Base-by-base conservation (phyloP, 73 alveolate genomes). In the Paramecium caudatum region DNA sequence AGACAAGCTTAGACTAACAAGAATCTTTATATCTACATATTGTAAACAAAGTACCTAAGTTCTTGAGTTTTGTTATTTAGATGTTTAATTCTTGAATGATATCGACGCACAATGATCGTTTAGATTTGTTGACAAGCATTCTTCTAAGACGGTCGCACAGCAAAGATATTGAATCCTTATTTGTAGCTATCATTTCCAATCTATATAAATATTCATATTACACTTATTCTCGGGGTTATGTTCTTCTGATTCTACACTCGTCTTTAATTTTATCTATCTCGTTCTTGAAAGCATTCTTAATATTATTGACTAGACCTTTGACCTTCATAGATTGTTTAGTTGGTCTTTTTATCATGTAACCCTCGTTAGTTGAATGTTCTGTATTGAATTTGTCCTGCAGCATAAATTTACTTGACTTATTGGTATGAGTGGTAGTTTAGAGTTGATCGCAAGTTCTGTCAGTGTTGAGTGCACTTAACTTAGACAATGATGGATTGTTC, bases 321-420 rank as follows among this genome's bases (percentile, higher is more conserved):
- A 50, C 30, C 17, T 50, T 50, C 30, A 23, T 50, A 17, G 74
- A 0, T 15, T 4, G 9, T 1, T 33, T 15, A 50, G 21, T 50
- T n/a, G 74, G 30, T 50, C 74, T 50, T 50, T 50, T 50, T n/a
- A 50, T 5, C 30, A 50, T 23, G 30, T 50, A 50, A 39, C 74
- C 74, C 30, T 50, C 74, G 9, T 21, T 50, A 50, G 74, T 50
- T 50, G 74, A 50, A 16, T 17, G 9, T 17, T 50, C 74, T n/a
- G 74, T 50, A n/a, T 50, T 50, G 15, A 50, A 50, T 50, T 50
- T 50, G 1, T 50, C 74, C 21, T 50, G 74, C n/a, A n/a, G n/a
- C 9, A 55, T 6, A 55, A 27, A 55, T 27, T 55, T 55, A 10
- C 80, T 55, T 27, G 80, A 55, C 30, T 55, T 55, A 21, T 55